phyloP scores from a whole-genome alignment of 306 rosid species.

The Inga leiocalycina region DNA sequence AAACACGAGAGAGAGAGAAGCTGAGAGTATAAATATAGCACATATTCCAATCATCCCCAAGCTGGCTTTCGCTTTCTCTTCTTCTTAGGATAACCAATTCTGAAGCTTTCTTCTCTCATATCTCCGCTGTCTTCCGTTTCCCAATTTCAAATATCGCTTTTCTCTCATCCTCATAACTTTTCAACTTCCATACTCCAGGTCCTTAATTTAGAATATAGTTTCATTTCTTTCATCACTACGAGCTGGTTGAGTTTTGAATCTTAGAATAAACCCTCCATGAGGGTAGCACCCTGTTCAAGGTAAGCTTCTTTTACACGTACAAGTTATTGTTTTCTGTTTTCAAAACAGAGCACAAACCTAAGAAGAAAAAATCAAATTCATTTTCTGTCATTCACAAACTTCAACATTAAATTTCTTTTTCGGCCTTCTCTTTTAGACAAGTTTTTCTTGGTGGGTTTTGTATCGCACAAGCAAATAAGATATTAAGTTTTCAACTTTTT shows the following conservation, averaged over 20 bases:
- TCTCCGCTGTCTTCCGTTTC: constrained; percentile 13
- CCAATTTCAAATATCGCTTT: not conserved
- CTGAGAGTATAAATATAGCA: constrained; percentile 67
- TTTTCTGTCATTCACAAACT: not conserved
- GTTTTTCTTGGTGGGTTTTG: not conserved
- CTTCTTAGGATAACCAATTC: constrained; percentile 58
- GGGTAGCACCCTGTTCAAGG: constrained; percentile 49
- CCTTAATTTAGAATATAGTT: constrained; percentile 28
- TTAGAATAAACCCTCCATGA: not conserved
- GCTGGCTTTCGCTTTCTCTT: constrained; percentile 43
- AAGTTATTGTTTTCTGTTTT: constrained; percentile 12
- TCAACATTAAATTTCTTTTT: not conserved
- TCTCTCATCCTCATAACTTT: constrained; percentile 4
- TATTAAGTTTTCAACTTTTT: not conserved
- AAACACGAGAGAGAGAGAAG: not conserved
- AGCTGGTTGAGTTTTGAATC: not conserved
- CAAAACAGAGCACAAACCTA: not conserved
- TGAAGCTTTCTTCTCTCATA: constrained; percentile 30
- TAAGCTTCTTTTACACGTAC: constrained; percentile 23
- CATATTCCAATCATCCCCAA: constrained; percentile 45
- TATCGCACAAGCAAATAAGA: not conserved
- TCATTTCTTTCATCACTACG: constrained; percentile 10
- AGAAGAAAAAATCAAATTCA: not conserved
- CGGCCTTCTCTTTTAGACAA: not conserved
- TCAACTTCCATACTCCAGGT: not conserved